Base-by-base conservation (phyloP, 2,329 filamentous ascomycete genomes). In the Fusarium sp. region DNA sequence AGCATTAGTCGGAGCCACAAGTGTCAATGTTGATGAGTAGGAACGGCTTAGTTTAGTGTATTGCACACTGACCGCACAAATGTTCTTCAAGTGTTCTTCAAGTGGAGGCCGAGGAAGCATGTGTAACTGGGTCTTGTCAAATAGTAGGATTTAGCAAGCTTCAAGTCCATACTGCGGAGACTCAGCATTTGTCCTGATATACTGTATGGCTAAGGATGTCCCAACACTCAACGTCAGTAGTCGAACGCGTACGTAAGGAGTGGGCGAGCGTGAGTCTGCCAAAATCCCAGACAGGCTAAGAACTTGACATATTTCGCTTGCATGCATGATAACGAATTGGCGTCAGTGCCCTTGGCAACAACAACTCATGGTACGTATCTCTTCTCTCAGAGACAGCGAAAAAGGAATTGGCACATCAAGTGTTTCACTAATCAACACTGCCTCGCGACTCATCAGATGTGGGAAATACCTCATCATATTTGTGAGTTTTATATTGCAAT, bases 381-480 rank as follows among this genome's bases (percentile, higher is more conserved):
- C 22, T 25, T 25, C 22, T 50, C 16, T 38, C 29, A 45, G 10
- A 18, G 22, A 65, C 30, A 43, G 50, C 3, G 24, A 34, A 24
- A 14, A 34, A 25, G 29, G 29, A 24, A 58, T 25, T 49, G 50
- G 44, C 29, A 64, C 60, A 49, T 66, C 22, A 25, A 45, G 47
- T 38, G 60, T 61, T 63, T 57, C 66, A 57, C 53, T 52, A 53
- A 58, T 16, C 18, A 59, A 64, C 62, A 64, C 62, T 45, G 62
- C 59, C 61, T 64, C 51, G 24, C 38, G 40, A 40, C 59, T 64
- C 59, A 58, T 40, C 57, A 42, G 43, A 66, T 53, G 45, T 44
- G 54, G 53, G 20, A n/a, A 27, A 59, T 25, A 44, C 18, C 34
- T 44, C 62, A 58, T 40, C 34, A 24, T 58, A 29, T n/a, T 53